These are phyloP conservation scores for Ophiostoma angusticollis DNA, from an alignment of 2,329 filamentous ascomycete species.

Conservation along the genomic window DNA sequence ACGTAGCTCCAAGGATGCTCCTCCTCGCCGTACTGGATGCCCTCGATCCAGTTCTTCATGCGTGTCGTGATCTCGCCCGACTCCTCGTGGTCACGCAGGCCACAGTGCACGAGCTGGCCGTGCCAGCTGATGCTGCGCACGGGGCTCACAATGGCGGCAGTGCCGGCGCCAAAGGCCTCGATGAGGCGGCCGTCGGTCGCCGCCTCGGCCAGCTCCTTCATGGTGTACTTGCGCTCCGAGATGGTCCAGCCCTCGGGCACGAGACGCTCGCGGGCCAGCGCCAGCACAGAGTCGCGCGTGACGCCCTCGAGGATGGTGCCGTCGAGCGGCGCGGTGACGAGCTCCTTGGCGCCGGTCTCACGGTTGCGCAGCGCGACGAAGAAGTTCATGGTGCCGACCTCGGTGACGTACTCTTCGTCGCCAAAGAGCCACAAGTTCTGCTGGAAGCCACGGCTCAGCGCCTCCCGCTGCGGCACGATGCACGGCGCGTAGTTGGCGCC, in stretches of 20 bases:
- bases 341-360: constrained; percentile 79
- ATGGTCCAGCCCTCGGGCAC: constrained; percentile 79
- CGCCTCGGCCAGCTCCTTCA: constrained; percentile 73
- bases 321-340: constrained; percentile 89
- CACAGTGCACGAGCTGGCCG: constrained; percentile 69
- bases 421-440: constrained; percentile 98
- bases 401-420: constrained; percentile 87
- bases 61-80: constrained; percentile 71
- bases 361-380: constrained; percentile 79
- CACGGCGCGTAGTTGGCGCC: constrained; percentile 99
- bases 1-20: constrained; percentile 79
- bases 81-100: constrained; percentile 67
- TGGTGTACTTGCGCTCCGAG: constrained; percentile 81
- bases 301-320: constrained; percentile 95
- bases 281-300: constrained; percentile 81
- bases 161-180: constrained; percentile 89
- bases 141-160: constrained; percentile 86
- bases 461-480: constrained; percentile 90
- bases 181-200: constrained; percentile 72
- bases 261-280: constrained; percentile 71
- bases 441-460: constrained; percentile 83
- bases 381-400: constrained; percentile 98
- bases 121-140: constrained; percentile 84
- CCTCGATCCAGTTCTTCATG: constrained; percentile 97
- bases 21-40: constrained; percentile 87